Conservation (phyloP, 1,284 basidiomycete species). For the Boletus albobrunnescens region DNA sequence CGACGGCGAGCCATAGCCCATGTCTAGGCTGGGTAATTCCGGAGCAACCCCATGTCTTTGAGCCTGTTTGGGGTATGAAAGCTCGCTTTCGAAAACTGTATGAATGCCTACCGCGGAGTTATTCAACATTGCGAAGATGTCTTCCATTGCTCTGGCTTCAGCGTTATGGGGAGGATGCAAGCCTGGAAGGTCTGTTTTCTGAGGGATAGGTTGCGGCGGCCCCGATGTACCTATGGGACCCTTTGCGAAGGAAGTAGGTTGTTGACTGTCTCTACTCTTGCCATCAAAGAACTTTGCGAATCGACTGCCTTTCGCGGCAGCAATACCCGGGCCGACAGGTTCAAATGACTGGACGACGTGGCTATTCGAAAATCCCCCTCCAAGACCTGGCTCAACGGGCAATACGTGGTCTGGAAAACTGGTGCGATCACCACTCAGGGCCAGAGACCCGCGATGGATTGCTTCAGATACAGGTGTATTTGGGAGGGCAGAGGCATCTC, state of each 20-base stretch:
- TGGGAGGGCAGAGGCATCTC: conserved; percentile 31
- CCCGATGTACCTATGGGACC: conserved; percentile 37
- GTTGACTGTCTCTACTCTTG: conserved; percentile 51
- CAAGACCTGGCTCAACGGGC: conserved; percentile 16
- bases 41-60: conserved; percentile 26
- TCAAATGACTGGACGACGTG: conserved; percentile 33
- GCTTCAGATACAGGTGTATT: conserved; percentile 30
- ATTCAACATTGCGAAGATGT: conserved; percentile 54
- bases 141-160: conserved; percentile 64
- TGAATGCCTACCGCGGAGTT: conserved; percentile 31
- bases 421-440: conserved; percentile 19
- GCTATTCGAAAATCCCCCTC: conserved; percentile 18
- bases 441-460: conserved; percentile 34
- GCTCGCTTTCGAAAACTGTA: background rate
- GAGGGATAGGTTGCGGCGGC: conserved; percentile 44
- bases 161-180: conserved; percentile 36
- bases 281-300: conserved; percentile 80
- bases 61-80: conserved; percentile 20
- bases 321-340: conserved; percentile 36
- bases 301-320: conserved; percentile 64
- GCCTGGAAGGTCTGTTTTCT: conserved; percentile 44
- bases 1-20: conserved; percentile 24
- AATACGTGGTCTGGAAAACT: conserved; percentile 25
- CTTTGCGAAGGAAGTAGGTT: conserved; percentile 36
- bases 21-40: conserved; percentile 25